A percentile compares a stretch with the other conserved stretches of the same genome.
Conservation (phyloP, 371 early-diverging fungal species). For the Amoeboaphelidium protococcarum region DNA sequence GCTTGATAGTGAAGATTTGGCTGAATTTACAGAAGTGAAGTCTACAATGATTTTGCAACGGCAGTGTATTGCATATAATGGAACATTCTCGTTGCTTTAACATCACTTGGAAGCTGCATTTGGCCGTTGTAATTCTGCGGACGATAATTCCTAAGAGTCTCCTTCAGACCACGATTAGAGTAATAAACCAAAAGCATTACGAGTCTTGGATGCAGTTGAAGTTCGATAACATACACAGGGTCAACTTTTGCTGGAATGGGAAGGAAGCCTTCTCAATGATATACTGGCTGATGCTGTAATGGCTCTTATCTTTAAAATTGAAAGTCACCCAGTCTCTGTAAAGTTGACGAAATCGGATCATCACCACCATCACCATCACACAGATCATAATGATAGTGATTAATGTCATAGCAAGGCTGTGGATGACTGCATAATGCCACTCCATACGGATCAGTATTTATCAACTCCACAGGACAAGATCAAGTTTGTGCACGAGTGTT, state of each 20-base stretch:
- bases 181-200: background rate
- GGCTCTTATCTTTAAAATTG: slow-evolving; percentile 54
- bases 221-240: background rate
- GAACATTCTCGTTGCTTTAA: slow-evolving; percentile 45
- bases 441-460: too few relatives aligned
- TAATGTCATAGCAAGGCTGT: too few relatives aligned
- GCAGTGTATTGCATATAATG: slow-evolving; percentile 41
- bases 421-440: too few relatives aligned
- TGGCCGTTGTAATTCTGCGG: slow-evolving; percentile 36
- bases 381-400: too few relatives aligned
- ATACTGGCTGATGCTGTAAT: slow-evolving; percentile 85
- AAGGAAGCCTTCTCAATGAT: slow-evolving; percentile 66
- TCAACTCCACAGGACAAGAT: too few relatives aligned
- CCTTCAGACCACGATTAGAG: background rate
- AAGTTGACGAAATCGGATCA: slow-evolving; percentile 22
- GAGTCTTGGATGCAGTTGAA: background rate
- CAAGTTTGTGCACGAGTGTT: too few relatives aligned
- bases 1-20: slow-evolving; percentile 44
- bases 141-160: slow-evolving; percentile 5
- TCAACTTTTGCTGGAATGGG: slow-evolving; percentile 57
- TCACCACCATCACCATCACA: slow-evolving; percentile 3
- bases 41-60: slow-evolving; percentile 49
- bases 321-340: slow-evolving; percentile 67
- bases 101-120: slow-evolving; percentile 81
- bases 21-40: slow-evolving; percentile 45